Evolutionary conservation across 257 asterid species (phyloP).

Genomic region (Oldenlandia corymbosa): DNA sequence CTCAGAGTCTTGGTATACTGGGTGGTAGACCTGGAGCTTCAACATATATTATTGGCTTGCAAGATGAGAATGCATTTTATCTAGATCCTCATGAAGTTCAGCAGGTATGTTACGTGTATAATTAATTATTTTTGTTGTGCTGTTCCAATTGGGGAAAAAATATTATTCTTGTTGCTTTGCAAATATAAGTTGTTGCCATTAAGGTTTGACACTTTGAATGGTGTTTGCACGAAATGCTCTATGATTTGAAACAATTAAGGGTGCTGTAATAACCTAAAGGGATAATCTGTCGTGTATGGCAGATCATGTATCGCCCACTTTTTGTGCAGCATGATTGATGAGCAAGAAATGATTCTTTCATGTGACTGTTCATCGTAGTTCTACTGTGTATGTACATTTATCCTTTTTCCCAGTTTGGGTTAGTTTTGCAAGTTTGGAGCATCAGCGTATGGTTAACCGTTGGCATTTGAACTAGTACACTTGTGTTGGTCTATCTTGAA

Average conservation of each 20-base stretch:
- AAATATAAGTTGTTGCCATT: background rate
- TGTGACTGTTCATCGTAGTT: background rate
- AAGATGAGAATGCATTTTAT: constrained; percentile 87
- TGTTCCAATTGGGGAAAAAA: no score
- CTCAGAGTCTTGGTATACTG: constrained; percentile 91
- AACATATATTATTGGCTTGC: constrained; percentile 92
- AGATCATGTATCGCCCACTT: background rate
- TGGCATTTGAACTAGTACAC: background rate
- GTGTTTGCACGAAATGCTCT: background rate
- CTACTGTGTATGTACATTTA: background rate
- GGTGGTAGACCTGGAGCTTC: constrained; percentile 99
- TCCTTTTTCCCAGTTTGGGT: background rate
- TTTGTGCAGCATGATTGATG: background rate
- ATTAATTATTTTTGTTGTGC: no score
- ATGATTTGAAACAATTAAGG: background rate
- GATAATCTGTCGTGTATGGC: background rate
- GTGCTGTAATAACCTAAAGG: background rate
- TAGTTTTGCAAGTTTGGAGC: background rate
- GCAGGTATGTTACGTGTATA: constrained; percentile 43
- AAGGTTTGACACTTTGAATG: background rate
- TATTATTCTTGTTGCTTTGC: background rate
- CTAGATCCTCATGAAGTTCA: constrained; percentile 98
- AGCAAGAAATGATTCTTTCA: background rate
- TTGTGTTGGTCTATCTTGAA: background rate
- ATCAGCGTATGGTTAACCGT: background rate